Percentiles rank a stretch among this genome's conserved stretches.
Evolutionary conservation across 2,329 filamentous ascomycete genomes (phyloP).

Genomic region (Ceratocystis cubensis): DNA sequence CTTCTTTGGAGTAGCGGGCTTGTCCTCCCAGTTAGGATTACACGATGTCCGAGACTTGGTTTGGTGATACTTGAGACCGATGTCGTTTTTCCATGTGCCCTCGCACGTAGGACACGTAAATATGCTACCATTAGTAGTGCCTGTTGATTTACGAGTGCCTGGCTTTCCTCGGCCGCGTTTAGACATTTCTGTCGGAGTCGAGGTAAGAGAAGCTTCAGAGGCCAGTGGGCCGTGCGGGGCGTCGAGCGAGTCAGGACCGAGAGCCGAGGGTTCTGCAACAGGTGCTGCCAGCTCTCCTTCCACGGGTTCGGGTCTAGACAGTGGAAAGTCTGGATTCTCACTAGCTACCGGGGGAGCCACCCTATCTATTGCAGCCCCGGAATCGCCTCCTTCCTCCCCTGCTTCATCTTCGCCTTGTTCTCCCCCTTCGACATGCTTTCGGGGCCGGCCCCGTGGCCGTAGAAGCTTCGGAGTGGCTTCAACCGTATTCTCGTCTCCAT

Average conservation of each 20-base stretch:
- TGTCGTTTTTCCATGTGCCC: conserved; percentile 44
- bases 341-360: no score
- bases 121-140: conserved; percentile 24
- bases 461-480: not conserved
- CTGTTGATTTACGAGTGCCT: not conserved
- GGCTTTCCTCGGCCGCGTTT: not conserved
- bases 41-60: conserved; percentile 43
- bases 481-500: not conserved
- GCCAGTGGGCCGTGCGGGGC: not conserved
- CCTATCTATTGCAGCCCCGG: no score
- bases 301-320: no score
- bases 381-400: not conserved
- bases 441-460: conserved; percentile 5
- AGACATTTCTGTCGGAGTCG: not conserved
- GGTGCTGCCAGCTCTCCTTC: not conserved
- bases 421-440: not conserved
- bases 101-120: conserved; percentile 43
- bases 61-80: conserved; percentile 46
- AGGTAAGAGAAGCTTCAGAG: not conserved
- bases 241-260: not conserved
- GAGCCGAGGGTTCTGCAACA: not conserved
- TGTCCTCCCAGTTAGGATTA: conserved; percentile 34
- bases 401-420: not conserved
- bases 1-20: conserved; percentile 17
- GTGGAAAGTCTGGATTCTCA: no score